Evolutionary conservation across 192 early-diverging fungal species (phyloP), one percentile per base, ranked within the genome.

Genomic region (Ramicandelaber brevisporus): DNA sequence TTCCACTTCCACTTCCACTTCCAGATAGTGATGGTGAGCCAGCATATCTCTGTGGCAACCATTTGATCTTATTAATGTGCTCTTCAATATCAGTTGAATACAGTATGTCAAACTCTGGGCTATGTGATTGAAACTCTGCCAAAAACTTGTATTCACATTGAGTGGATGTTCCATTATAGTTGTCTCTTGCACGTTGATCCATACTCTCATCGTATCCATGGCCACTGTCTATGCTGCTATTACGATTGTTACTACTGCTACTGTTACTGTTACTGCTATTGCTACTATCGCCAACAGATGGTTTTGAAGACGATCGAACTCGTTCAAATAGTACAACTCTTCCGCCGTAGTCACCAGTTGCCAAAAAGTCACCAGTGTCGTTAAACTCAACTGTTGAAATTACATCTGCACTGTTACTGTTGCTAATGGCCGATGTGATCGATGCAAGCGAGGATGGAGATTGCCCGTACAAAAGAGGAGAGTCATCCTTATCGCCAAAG

Each of bases 131-230:
- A 46, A 97, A 97, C 53, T 97, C 90, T 29, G 90, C 92, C 38
- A 84, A 85, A 46, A 97, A 97, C 52, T 90, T 90, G 66, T 93
- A 97, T 53, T 97, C 90, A 57, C 88, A 93, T n/a, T 78, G 71
- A 76, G 92, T 87, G 20, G 76, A 73, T 39, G 93, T 86, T 48
- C n/a, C n/a, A n/a, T n/a, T n/a, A n/a, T n/a, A n/a, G n/a, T n/a
- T n/a, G n/a, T n/a, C n/a, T n/a, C n/a, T n/a, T n/a, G n/a, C n/a
- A n/a, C n/a, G n/a, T n/a, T n/a, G n/a, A n/a, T n/a, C n/a, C n/a
- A n/a, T n/a, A n/a, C n/a, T n/a, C n/a, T n/a, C n/a, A n/a, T n/a
- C n/a, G n/a, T n/a, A n/a, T n/a, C n/a, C n/a, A n/a, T n/a, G n/a
- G n/a, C n/a, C n/a, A n/a, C n/a, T n/a, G n/a, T n/a, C n/a, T n/a